A percentile compares a stretch with the other conserved stretches of the same genome.
phyloP scores from a whole-genome alignment of 2,329 filamentous ascomycete species.

The Claviceps quebecensis region DNA sequence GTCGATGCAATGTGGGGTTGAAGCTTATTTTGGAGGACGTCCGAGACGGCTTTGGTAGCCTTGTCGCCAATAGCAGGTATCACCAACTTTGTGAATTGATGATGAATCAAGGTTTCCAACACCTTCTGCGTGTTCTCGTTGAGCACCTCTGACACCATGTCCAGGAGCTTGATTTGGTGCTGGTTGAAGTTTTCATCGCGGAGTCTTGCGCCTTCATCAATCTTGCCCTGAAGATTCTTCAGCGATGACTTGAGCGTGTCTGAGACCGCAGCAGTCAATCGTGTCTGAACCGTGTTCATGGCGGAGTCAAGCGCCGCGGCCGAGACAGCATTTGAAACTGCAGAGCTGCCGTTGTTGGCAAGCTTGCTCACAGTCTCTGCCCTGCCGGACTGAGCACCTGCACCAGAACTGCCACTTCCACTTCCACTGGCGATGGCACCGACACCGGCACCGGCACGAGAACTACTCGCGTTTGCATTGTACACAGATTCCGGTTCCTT shows the following conservation, averaged over 20 bases:
- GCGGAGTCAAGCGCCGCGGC: slow-evolving; percentile 38
- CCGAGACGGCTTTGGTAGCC: slow-evolving; percentile 53
- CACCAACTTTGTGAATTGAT: slow-evolving; percentile 61
- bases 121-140: slow-evolving; percentile 55
- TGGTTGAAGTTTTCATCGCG: slow-evolving; percentile 38
- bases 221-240: slow-evolving; percentile 45
- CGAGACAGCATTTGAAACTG: slow-evolving; percentile 19
- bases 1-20: slow-evolving; percentile 49
- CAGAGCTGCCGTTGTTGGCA: slow-evolving; percentile 15
- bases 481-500: slow-evolving; percentile 29
- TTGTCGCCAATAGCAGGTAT: slow-evolving; percentile 60
- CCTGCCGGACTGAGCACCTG: slow-evolving; percentile 12
- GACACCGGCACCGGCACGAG: slow-evolving; percentile 16
- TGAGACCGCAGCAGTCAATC: slow-evolving; percentile 35
- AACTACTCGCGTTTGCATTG: slow-evolving; percentile 24
- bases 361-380: slow-evolving; percentile 14
- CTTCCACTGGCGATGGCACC: too few relatives aligned
- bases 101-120: slow-evolving; percentile 60
- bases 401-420: background rate
- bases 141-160: slow-evolving; percentile 45
- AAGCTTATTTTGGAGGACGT: slow-evolving; percentile 56
- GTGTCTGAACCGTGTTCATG: slow-evolving; percentile 38
- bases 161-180: slow-evolving; percentile 39
- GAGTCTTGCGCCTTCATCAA: slow-evolving; percentile 48
- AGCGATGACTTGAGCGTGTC: slow-evolving; percentile 41